Conservation (phyloP, 2,329 filamentous ascomycete genomes). For the Tolypocladium tropicale region DNA sequence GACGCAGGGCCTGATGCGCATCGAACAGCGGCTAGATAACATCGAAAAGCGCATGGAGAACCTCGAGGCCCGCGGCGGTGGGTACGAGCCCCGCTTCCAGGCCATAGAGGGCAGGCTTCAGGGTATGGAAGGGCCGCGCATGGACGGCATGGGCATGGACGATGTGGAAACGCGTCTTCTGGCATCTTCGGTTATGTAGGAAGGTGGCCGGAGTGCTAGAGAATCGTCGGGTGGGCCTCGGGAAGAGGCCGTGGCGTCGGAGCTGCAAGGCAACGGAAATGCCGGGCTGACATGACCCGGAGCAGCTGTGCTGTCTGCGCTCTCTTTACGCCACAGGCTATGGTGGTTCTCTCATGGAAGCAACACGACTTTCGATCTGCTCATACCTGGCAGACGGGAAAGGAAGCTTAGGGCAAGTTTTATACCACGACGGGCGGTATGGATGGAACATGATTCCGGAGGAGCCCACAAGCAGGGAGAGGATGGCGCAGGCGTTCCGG, state of each 20-base stretch:
- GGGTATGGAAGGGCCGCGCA: slow-evolving; percentile 29
- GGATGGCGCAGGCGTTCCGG: slow-evolving; percentile 2
- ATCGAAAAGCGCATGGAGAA: slow-evolving; percentile 46
- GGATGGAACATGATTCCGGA: neutral
- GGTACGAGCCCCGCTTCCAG: slow-evolving; percentile 34
- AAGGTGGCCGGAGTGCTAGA: slow-evolving; percentile 2
- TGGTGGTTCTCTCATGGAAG: neutral
- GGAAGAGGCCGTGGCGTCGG: neutral
- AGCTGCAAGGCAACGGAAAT: neutral
- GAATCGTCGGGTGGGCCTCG: neutral
- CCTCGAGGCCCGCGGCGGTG: slow-evolving; percentile 34
- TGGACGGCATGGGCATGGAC: slow-evolving; percentile 33
- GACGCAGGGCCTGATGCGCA: slow-evolving; percentile 38
- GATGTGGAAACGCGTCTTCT: slow-evolving; percentile 33
- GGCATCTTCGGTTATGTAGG: slow-evolving; percentile 33
- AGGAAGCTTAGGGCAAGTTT: neutral
- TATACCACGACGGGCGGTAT: slow-evolving; percentile 1
- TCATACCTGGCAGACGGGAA: neutral
- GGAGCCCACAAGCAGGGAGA: neutral
- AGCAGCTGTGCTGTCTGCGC: neutral
- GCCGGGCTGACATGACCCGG: neutral
- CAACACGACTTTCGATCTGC: neutral
- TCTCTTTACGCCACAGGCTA: neutral
- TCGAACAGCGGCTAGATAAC: slow-evolving; percentile 38
- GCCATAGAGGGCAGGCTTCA: slow-evolving; percentile 31